A percentile compares a stretch with the other conserved stretches of the same genome.
Evolutionary conservation across 1,139 yeast species (phyloP).

Genomic region (Geotrichum reessii): DNA sequence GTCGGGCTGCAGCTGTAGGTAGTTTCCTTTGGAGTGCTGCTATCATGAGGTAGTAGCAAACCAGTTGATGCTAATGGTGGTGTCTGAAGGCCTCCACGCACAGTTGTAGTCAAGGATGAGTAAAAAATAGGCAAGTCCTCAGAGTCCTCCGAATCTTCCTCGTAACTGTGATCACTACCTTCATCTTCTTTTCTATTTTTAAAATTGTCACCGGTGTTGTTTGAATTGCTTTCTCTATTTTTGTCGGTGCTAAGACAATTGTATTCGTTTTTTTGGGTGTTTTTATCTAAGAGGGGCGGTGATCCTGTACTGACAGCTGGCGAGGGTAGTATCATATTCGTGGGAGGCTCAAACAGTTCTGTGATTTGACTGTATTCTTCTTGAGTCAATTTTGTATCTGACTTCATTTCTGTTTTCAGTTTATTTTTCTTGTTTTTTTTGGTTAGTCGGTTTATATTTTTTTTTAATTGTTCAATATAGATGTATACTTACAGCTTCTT

Average conservation of each 20-base stretch:
- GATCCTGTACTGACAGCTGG: not conserved
- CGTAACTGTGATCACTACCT: not conserved
- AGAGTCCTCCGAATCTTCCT: slow-evolving; percentile 4
- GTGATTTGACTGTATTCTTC: not conserved
- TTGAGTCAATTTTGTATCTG: not conserved
- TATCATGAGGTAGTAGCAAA: not conserved
- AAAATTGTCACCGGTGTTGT: not conserved
- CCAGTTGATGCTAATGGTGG: not conserved
- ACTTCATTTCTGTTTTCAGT: not conserved
- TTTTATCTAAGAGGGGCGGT: not conserved
- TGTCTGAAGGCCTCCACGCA: not conserved
- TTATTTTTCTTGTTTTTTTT: too few relatives aligned
- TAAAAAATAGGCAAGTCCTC: slow-evolving; percentile 6
- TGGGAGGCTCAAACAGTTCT: not conserved
- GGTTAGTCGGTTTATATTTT: not conserved
- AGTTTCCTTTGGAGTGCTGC: not conserved
- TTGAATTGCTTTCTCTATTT: not conserved
- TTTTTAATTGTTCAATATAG: not conserved
- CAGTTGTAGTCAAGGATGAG: not conserved
- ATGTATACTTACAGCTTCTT: too few relatives aligned
- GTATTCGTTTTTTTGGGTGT: not conserved
- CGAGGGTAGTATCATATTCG: not conserved
- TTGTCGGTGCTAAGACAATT: not conserved
- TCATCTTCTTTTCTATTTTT: not conserved
- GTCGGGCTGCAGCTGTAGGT: not conserved